These are phyloP conservation scores for Sungouiozyma intestinalis DNA, from an alignment of 805 yeast genomes.

Conservation along the genomic window DNA sequence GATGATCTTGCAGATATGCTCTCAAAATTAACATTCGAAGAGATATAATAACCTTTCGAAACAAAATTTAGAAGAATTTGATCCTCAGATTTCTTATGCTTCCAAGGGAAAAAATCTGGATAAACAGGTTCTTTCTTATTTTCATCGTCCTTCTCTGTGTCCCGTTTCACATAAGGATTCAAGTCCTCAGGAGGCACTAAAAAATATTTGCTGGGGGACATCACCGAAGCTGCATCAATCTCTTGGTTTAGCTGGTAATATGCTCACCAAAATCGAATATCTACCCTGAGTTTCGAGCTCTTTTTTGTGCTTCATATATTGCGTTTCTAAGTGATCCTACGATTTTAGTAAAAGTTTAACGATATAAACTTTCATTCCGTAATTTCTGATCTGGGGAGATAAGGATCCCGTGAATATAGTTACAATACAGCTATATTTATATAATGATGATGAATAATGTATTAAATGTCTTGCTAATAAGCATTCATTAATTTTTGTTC, in stretches of 20 bases:
- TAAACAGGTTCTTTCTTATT: slow-evolving; percentile 8
- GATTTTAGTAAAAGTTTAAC: not conserved
- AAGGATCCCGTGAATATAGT: too few relatives aligned
- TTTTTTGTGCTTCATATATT: too few relatives aligned
- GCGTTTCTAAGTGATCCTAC: not conserved
- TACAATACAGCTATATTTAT: too few relatives aligned
- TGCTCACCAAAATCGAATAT: too few relatives aligned
- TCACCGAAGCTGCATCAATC: not conserved
- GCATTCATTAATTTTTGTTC: slow-evolving; percentile 45
- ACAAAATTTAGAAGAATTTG: slow-evolving; percentile 23
- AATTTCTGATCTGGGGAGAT: too few relatives aligned
- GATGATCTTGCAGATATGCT: slow-evolving; percentile 30
- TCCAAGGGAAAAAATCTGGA: slow-evolving; percentile 30
- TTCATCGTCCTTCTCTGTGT: not conserved
- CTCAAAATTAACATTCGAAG: slow-evolving; percentile 28
- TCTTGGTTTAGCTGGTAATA: not conserved
- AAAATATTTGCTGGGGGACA: slow-evolving; percentile 20
- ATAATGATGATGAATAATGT: too few relatives aligned
- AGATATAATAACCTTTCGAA: slow-evolving; percentile 26
- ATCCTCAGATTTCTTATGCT: slow-evolving; percentile 24
- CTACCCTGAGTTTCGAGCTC: too few relatives aligned
- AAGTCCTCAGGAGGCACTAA: slow-evolving; percentile 27
- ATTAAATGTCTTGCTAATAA: too few relatives aligned
- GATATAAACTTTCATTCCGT: too few relatives aligned
- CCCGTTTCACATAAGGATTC: slow-evolving; percentile 16